Conservation (phyloP, 768 basidiomycete species). For the Dentipellis sp. region DNA sequence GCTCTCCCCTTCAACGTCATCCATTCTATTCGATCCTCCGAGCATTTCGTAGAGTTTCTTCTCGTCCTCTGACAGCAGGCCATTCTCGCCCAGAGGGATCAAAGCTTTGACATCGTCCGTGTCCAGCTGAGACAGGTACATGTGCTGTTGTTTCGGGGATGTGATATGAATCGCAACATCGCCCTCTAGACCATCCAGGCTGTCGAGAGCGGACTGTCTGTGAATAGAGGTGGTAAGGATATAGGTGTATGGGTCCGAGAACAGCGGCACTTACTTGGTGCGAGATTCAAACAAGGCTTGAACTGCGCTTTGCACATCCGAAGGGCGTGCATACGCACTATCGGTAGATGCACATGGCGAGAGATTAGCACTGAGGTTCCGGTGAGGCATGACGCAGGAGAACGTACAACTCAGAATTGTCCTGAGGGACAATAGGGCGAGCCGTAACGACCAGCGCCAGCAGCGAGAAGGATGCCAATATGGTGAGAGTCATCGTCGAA, state of each 20-base stretch:
- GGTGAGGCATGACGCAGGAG: neutral
- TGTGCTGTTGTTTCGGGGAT: constrained; percentile 22
- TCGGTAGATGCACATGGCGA: neutral
- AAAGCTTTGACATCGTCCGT: constrained; percentile 20
- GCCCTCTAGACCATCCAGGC: constrained; percentile 13
- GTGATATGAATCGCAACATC: constrained; percentile 24
- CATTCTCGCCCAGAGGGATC: constrained; percentile 18
- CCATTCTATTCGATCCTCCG: constrained; percentile 10
- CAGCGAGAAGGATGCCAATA: constrained; percentile 30
- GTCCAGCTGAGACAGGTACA: constrained; percentile 20
- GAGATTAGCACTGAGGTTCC: neutral
- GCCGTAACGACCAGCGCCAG: constrained; percentile 36
- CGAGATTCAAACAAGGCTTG: constrained; percentile 29
- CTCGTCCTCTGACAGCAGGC: constrained; percentile 18
- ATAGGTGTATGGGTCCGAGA: neutral
- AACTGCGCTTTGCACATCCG: constrained; percentile 21
- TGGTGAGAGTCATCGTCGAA: constrained; percentile 25
- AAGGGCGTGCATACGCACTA: constrained; percentile 9
- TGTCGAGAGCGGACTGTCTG: constrained; percentile 14
- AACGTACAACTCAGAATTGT: constrained; percentile 22
- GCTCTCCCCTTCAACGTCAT: constrained; percentile 16
- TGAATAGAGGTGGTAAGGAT: neutral
- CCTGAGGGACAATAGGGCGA: constrained; percentile 26
- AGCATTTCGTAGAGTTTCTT: constrained; percentile 18
- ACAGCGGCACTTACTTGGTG: constrained; percentile 23